Conservation (phyloP, 352 stramenopile genomes). For the Peronospora belbahrii region DNA sequence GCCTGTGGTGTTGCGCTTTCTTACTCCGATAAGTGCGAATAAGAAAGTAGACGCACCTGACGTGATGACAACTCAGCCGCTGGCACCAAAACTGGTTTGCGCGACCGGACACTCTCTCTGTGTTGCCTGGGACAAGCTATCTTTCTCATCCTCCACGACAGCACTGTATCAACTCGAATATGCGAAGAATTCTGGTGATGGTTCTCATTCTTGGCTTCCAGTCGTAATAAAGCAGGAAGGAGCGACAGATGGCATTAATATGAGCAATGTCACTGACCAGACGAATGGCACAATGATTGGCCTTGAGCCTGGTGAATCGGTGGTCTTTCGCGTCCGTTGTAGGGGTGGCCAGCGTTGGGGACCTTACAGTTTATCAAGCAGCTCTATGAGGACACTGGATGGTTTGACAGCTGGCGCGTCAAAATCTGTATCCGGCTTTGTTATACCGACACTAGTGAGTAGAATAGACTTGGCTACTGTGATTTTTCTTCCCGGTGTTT, state of each 20-base stretch:
- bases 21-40: constrained; percentile 36
- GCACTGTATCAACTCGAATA: constrained; percentile 59
- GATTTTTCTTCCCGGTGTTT: constrained; percentile 57
- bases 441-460: constrained; percentile 8
- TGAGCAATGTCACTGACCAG: constrained; percentile 35
- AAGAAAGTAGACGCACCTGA: constrained; percentile 38
- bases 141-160: constrained; percentile 11
- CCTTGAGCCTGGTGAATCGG: constrained; percentile 39
- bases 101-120: constrained; percentile 51
- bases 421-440: constrained; percentile 1
- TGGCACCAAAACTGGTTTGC: constrained; percentile 59
- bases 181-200: constrained; percentile 48
- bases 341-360: constrained; percentile 50
- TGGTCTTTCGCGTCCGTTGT: constrained; percentile 63
- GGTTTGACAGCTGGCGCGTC: constrained; percentile 1
- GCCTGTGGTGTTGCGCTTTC: constrained; percentile 61
- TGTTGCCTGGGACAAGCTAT: constrained; percentile 52
- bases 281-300: constrained; percentile 64
- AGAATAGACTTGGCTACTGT: neutral
- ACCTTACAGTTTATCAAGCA: constrained; percentile 56
- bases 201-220: constrained; percentile 48
- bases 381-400: constrained; percentile 46
- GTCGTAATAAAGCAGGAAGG: constrained; percentile 48
- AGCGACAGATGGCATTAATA: constrained; percentile 30
- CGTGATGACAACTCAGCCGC: constrained; percentile 43